phyloP scores from a whole-genome alignment of 805 yeast genomes.

The Peterozyma toletana region DNA sequence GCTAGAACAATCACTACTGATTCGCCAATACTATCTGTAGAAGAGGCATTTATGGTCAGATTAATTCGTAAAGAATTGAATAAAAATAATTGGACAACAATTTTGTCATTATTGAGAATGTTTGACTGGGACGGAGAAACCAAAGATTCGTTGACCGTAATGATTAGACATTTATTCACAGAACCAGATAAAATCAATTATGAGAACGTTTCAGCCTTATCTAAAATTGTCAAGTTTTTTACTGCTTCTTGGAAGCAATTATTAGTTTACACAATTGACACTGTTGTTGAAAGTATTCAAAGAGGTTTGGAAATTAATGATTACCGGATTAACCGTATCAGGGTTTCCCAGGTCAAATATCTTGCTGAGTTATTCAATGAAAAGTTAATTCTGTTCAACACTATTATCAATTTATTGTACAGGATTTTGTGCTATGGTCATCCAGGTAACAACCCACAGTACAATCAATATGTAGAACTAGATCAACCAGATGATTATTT shows the following conservation, averaged over 20 bases:
- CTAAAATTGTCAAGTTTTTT: constrained; percentile 35
- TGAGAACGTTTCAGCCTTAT: constrained; percentile 44
- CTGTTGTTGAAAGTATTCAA: constrained; percentile 53
- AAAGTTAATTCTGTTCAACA: constrained; percentile 35
- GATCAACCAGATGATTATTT: constrained; percentile 69
- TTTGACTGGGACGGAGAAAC: constrained; percentile 31
- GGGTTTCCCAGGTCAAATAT: constrained; percentile 57
- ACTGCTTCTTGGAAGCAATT: constrained; percentile 30
- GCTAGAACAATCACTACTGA: constrained; percentile 23
- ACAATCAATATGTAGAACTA: constrained; percentile 28
- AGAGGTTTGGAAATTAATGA: constrained; percentile 62
- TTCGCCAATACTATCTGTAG: constrained; percentile 24
- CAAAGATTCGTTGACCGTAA: constrained; percentile 25
- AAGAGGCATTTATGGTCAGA: constrained; percentile 39
- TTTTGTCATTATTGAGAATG: constrained; percentile 30
- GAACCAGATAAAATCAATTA: constrained; percentile 57
- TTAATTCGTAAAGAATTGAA: constrained; percentile 47
- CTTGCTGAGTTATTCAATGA: constrained; percentile 49
- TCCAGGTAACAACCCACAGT: constrained; percentile 47
- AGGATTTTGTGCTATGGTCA: constrained; percentile 61
- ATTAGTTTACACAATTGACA: constrained; percentile 46
- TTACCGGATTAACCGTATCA: constrained; percentile 47
- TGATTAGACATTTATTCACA: constrained; percentile 35
- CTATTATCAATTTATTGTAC: constrained; percentile 45
- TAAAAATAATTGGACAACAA: constrained; percentile 21